A percentile compares a stretch with the other conserved stretches of the same genome.
phyloP scores from a whole-genome alignment of 768 basidiomycete species.

The Tubosaeta sp. region DNA sequence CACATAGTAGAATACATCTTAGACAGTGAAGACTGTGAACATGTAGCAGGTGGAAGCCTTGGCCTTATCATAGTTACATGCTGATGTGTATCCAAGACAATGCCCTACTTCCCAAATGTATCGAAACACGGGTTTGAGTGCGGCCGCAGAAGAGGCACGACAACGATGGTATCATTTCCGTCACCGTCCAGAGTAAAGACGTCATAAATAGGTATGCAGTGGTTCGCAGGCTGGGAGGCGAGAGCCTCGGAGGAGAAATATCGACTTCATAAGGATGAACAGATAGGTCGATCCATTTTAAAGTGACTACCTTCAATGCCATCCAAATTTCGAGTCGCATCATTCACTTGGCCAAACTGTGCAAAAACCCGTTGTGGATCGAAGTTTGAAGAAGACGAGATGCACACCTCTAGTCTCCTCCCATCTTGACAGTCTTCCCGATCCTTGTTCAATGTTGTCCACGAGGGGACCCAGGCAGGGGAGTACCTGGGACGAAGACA shows the following conservation, averaged over 20 bases:
- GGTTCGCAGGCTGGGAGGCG: conserved; percentile 14
- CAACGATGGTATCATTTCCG: conserved; percentile 9
- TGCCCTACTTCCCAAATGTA: conserved; percentile 29
- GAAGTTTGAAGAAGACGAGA: neutral
- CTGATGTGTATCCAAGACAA: too few species aligned
- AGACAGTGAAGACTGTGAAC: too few species aligned
- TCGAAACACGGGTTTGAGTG: conserved; percentile 25
- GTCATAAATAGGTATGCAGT: conserved; percentile 26
- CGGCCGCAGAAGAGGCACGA: conserved; percentile 33
- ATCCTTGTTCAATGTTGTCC: neutral
- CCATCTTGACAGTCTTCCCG: neutral
- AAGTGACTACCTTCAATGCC: neutral
- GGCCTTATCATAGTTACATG: too few species aligned
- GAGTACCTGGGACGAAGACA: neutral
- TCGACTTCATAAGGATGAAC: neutral
- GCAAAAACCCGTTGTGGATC: neutral
- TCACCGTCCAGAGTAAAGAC: conserved; percentile 1
- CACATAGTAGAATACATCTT: too few species aligned
- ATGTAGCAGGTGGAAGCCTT: too few species aligned
- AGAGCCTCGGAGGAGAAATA: conserved; percentile 13
- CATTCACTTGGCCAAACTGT: conserved; percentile 8
- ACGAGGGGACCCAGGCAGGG: neutral
- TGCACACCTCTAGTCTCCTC: neutral
- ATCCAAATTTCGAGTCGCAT: conserved; percentile 4
- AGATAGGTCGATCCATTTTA: neutral